phyloP scores from a whole-genome alignment of 139 green algal genomes.

The Chlorella vulgaris region DNA sequence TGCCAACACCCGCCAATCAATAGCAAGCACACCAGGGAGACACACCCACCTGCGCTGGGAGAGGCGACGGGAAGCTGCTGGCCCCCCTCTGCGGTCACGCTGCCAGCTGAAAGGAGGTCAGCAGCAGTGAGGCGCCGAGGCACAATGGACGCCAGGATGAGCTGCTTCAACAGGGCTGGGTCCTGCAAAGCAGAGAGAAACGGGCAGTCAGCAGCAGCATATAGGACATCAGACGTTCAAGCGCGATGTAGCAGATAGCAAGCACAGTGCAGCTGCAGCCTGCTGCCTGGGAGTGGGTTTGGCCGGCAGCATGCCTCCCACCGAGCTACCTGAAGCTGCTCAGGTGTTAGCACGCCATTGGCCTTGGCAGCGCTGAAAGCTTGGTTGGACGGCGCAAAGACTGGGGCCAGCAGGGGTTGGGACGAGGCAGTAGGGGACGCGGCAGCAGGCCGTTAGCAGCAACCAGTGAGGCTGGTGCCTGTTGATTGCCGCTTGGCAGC shows the following conservation, averaged over 20 bases:
- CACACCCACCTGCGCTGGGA: background rate
- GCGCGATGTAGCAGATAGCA: too few relatives aligned
- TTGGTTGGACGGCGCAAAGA: slow-evolving; percentile 20
- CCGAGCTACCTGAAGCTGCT: slow-evolving; percentile 28
- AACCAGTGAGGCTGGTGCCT: too few relatives aligned
- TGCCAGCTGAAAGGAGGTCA: background rate
- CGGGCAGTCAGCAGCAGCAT: too few relatives aligned
- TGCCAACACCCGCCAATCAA: too few relatives aligned
- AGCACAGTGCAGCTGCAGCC: too few relatives aligned
- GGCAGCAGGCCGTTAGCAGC: too few relatives aligned
- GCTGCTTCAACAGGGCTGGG: background rate
- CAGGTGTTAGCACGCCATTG: background rate
- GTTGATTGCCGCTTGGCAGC: too few relatives aligned
- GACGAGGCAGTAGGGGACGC: background rate
- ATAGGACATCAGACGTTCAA: too few relatives aligned
- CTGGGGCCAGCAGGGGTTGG: background rate
- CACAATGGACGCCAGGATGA: slow-evolving; percentile 1
- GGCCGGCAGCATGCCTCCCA: background rate
- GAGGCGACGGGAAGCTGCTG: background rate
- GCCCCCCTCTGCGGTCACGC: background rate
- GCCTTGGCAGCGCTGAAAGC: slow-evolving; percentile 19
- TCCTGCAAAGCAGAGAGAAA: too few relatives aligned
- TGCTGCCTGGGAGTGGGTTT: background rate
- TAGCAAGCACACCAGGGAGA: background rate
- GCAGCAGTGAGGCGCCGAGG: background rate